Base-by-base conservation (phyloP, 805 yeast species). In the Yarrowia keelungensis region DNA sequence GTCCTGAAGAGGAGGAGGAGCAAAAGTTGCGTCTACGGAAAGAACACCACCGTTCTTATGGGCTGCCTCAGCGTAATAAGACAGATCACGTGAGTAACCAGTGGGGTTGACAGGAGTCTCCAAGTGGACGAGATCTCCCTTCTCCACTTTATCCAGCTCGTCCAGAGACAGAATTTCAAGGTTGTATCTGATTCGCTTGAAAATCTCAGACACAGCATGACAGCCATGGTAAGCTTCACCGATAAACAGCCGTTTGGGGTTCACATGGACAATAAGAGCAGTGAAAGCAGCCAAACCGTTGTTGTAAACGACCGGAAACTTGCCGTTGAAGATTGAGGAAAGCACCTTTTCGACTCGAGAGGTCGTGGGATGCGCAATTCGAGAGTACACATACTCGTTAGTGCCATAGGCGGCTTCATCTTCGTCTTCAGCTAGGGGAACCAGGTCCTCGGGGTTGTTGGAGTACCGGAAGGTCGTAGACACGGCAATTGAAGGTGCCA, bases 51-150 rank as follows among this genome's bases (percentile, higher is more conserved):
- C 97, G 68, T 86, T 85, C 1, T 82, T 80, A 75, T 91, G 97
- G 0, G 97, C 97, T 70, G 82, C 83, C 2, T 85, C 81, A 3
- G 91, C 93, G 74, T 84, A 89, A 61, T 83, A 77, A 49, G 79
- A 77, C 69, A 93, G 84, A 76, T 90, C 91, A 72, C 81, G 82
- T 14, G 88, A 84, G 2, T 82, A 79, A 0, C 97, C 96, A 66
- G 82, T 86, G 16, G 98, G 98, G 78, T 93, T 93, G 42, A 91
- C 88, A 0, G 98, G 98, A 0, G 97, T 86, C 78, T 92, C 97
- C 62, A 92, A 74, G 76, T 92, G 97, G 36, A 94, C 83, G 39
- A 93, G 76, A 76, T 94, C 98, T 51, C 87, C 97, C 74, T 80
- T 79, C 67, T 79, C 76, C 69, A 91, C 81, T 54, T 61, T 46